Base-by-base conservation (phyloP, 2,329 filamentous ascomycete genomes). In the Claviceps sp. region DNA sequence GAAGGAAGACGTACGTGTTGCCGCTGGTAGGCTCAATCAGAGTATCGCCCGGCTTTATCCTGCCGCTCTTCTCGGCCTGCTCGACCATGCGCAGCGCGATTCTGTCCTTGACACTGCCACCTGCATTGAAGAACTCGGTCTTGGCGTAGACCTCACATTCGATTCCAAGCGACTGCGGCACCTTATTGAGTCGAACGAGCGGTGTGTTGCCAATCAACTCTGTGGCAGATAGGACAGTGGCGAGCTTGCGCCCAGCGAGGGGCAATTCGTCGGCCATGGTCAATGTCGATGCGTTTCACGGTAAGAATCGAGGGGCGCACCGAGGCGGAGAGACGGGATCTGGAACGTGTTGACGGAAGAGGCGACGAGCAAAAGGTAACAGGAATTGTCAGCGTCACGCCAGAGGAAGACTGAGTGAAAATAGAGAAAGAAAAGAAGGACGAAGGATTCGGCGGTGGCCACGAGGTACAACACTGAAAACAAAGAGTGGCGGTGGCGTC, bases 31-130 rank as follows among this genome's bases (percentile, higher is more conserved):
- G 93, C 77, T 98, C 93, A 64, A 98, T 98, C 63, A 98, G 73
- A 50, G 89, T 97, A 70, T 97, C 90, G 52, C 91, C 93, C 30
- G 93, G 93, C 77, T 93, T 96, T 71, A 98, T 96, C 58, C 91
- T 83, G 46, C 93, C 93, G 50, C 79, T 84, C 65, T 81, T 82
- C 76, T 98, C 93, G 14, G 93, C 93, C 67, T 91, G 87, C 71
- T 97, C 90, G 56, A 98, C 86, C 93, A 98, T 98, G 63, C 93
- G 87, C 66, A 96, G 73, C 22, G 93, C 93, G 66, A 98, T 98
- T 55, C 90, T 79, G 71, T 96, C 90, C 71, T 96, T 96, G 64
- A 95, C 87, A 65, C 87, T 93, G 58, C 90, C 90, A 53, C 90
- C 90, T 13, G 90, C 89, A 71, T 94, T 95, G 78, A 95, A 95